A percentile compares a stretch with the other conserved stretches of the same genome.
phyloP scores from a whole-genome alignment of 306 rosid species.

The Fragaria nilgerrensis region DNA sequence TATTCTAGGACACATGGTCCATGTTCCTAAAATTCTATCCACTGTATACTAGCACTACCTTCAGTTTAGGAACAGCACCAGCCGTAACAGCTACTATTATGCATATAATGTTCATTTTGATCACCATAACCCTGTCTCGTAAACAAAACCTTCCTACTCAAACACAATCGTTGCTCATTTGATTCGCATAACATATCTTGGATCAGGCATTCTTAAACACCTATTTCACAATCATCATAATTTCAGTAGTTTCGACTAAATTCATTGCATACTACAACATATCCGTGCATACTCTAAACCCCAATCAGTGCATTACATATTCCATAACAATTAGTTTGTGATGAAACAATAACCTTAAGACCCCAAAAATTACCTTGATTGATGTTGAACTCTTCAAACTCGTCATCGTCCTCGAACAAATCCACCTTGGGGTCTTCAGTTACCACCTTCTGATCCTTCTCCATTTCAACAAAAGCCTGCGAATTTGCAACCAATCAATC shows the following conservation, averaged over 20 bases:
- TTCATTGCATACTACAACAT: not conserved
- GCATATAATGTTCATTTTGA: not conserved
- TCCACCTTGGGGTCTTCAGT: constrained; percentile 39
- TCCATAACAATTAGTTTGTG: not conserved
- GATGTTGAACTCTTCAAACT: constrained; percentile 43
- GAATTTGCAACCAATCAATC: not conserved
- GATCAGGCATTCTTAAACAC: not conserved
- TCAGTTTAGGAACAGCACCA: not conserved
- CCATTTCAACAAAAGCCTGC: constrained; percentile 21
- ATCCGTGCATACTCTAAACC: not conserved
- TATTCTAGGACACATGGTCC: not conserved
- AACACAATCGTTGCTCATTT: not conserved
- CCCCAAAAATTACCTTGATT: constrained; percentile 25
- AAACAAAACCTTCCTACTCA: not conserved
- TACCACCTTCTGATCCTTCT: constrained; percentile 33
- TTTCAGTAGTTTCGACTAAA: not conserved
- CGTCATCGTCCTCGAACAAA: constrained; percentile 45
- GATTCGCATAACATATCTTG: not conserved
- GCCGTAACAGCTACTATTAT: not conserved
- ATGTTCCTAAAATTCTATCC: not conserved
- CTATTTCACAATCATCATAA: not conserved
- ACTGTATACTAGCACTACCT: not conserved
- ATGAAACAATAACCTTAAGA: not conserved
- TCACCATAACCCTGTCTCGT: not conserved
- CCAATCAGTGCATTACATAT: not conserved